phyloP scores from a whole-genome alignment of 208 protist species.

The Leishmania amazonensis region DNA sequence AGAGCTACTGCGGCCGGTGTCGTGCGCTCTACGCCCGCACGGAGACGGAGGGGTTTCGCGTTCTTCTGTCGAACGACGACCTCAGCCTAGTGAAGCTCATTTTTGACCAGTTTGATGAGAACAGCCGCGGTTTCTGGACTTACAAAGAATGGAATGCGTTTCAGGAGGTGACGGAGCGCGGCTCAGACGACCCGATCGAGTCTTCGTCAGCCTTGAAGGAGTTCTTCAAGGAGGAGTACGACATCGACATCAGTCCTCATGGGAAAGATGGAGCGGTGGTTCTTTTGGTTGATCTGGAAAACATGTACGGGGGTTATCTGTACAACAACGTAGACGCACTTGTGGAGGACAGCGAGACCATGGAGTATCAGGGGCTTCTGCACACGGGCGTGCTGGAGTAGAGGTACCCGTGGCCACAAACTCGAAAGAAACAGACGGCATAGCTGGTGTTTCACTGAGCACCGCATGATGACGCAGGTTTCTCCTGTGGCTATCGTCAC shows the following conservation, averaged over 20 bases:
- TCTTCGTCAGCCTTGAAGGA: conserved; percentile 33
- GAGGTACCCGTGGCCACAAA: neutral
- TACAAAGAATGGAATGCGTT: conserved; percentile 72
- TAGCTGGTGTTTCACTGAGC: neutral
- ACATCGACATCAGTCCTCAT: conserved; percentile 38
- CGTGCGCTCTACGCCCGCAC: conserved; percentile 63
- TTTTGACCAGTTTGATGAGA: conserved; percentile 60
- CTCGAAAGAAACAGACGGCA: neutral
- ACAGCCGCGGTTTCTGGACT: conserved; percentile 59
- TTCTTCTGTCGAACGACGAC: conserved; percentile 71
- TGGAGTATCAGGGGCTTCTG: conserved; percentile 59
- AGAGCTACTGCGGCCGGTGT: conserved; percentile 78
- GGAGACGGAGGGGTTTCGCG: conserved; percentile 66
- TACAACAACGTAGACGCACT: conserved; percentile 83
- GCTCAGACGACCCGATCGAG: conserved; percentile 35
- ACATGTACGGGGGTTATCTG: conserved; percentile 86
- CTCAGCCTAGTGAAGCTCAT: conserved; percentile 56
- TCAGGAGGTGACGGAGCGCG: conserved; percentile 42
- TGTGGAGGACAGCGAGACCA: conserved; percentile 59
- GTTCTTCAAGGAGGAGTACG: conserved; percentile 82
- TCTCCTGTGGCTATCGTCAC: neutral
- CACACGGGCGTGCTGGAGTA: conserved; percentile 77
- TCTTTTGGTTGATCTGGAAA: conserved; percentile 51
- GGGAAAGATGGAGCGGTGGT: conserved; percentile 44
- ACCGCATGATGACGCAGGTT: neutral